Percentiles rank a stretch among this genome's conserved stretches.
Evolutionary conservation across 352 stramenopile species (phyloP).

Genomic region (Pythium myriotylum): DNA sequence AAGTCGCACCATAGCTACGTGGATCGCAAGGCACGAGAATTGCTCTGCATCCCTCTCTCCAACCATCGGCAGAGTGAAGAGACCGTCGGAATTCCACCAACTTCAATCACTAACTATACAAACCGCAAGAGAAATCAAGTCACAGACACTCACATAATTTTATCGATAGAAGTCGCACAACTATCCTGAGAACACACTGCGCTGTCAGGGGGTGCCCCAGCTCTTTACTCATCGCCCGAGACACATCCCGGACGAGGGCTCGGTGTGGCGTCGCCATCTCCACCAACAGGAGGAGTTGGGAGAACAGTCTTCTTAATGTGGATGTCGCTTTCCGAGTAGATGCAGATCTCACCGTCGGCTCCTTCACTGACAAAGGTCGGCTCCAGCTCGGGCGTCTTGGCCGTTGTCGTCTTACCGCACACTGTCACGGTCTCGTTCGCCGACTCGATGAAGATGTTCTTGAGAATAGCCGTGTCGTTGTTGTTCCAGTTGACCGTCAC

Average conservation of each 20-base stretch:
- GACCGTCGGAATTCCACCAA: too few relatives aligned
- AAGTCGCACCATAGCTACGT: too few relatives aligned
- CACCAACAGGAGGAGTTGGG: too few relatives aligned
- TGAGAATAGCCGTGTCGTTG: constrained; percentile 28
- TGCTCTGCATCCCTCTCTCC: too few relatives aligned
- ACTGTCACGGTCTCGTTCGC: constrained; percentile 26
- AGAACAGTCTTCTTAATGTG: constrained; percentile 31
- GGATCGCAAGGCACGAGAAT: too few relatives aligned
- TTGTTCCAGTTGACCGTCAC: constrained; percentile 54
- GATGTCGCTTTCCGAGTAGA: constrained; percentile 28
- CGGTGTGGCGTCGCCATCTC: too few relatives aligned
- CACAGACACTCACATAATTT: neutral
- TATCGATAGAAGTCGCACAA: neutral
- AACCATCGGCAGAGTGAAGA: too few relatives aligned
- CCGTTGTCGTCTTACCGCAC: constrained; percentile 13
- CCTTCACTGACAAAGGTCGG: constrained; percentile 16
- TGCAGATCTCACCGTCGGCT: constrained; percentile 13
- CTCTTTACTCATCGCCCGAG: too few relatives aligned
- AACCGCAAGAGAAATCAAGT: neutral
- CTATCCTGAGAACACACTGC: neutral
- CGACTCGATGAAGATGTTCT: constrained; percentile 33
- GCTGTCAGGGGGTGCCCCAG: too few relatives aligned
- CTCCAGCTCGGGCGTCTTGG: constrained; percentile 14
- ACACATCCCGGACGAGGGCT: too few relatives aligned
- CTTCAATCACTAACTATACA: neutral